Base-by-base conservation (phyloP, 2,329 filamentous ascomycete species). In the Samsoniella hepiali region DNA sequence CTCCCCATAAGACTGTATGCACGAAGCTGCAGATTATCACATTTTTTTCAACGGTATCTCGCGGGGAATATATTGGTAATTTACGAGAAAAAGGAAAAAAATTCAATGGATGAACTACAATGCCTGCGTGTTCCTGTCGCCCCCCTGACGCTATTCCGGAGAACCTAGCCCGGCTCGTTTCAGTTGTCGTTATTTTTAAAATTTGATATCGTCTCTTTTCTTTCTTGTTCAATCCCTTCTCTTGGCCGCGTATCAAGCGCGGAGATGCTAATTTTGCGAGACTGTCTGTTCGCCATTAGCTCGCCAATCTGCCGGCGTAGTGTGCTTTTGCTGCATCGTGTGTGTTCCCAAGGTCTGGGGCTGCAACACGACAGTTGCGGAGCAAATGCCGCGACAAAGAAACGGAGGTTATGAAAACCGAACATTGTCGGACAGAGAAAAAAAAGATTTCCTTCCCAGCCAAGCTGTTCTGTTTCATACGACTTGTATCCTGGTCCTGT, bases 391-490 rank as follows among this genome's bases (percentile, higher is more conserved):
- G 27, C 34, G 36, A 44, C 9, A 49, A 38, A 17, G 32, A 22
- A 32, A n/a, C 13, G 11, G 7, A n/a, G 8, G 10, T n/a, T 10
- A 31, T 13, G 40, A 34, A 9, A 29, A 40, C n/a, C 34, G 34
- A 10, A 34, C 29, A n/a, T 32, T 9, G 17, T 34, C 29, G 29
- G 13, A 22, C 22, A 22, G 22, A 22, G 22, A 1, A 7, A 32
- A 50, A 58, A 32, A 17, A 27, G 13, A 27, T 29, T 32, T 11
- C 56, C 11, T 27, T 9, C 9, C 13, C 44, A 22, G 17, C 31
- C 32, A 45, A 58, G 34, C n/a, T 10, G 13, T 44, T 45, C n/a
- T 29, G 58, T 61, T 61, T 61, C 58, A 61, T 40, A 34, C 47
- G 6, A 22, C 11, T 42, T 29, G n/a, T 10, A 54, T 53, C 49